Evolutionary conservation across 139 green algal species (phyloP).

Genomic region (Yamagishiella unicocca): DNA sequence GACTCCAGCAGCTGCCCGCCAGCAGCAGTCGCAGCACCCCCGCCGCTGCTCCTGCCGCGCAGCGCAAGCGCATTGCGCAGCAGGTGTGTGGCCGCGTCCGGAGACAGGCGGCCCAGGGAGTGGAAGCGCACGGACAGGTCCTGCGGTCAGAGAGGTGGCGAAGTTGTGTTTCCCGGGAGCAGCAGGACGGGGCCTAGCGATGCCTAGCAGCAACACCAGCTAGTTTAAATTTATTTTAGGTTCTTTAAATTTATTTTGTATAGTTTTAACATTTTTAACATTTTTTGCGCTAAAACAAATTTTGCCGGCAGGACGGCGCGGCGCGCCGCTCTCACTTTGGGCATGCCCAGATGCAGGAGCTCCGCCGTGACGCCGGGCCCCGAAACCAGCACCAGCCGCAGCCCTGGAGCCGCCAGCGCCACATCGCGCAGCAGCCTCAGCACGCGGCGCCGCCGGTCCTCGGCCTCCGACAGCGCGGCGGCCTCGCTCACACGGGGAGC

Average conservation of each 20-base stretch:
- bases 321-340: slow-evolving; percentile 3
- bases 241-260: no score
- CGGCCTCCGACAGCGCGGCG: background rate
- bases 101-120: background rate
- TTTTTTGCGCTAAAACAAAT: no score
- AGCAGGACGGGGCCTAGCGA: no score
- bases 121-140: background rate
- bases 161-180: no score
- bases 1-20: background rate
- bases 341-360: slow-evolving; percentile 1
- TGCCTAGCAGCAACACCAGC: no score
- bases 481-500: background rate
- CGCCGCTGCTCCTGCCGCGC: background rate
- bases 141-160: no score
- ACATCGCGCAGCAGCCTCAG: slow-evolving; percentile 35
- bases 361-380: background rate
- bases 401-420: background rate
- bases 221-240: no score
- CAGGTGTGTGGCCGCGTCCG: background rate
- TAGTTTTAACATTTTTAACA: no score
- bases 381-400: slow-evolving; percentile 33
- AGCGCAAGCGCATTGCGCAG: background rate
- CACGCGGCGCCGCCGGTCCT: slow-evolving; percentile 11
- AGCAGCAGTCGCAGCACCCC: background rate
- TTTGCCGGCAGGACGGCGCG: no score